phyloP scores from a whole-genome alignment of 2,329 filamentous ascomycete species.

The Aspergillus sp. region DNA sequence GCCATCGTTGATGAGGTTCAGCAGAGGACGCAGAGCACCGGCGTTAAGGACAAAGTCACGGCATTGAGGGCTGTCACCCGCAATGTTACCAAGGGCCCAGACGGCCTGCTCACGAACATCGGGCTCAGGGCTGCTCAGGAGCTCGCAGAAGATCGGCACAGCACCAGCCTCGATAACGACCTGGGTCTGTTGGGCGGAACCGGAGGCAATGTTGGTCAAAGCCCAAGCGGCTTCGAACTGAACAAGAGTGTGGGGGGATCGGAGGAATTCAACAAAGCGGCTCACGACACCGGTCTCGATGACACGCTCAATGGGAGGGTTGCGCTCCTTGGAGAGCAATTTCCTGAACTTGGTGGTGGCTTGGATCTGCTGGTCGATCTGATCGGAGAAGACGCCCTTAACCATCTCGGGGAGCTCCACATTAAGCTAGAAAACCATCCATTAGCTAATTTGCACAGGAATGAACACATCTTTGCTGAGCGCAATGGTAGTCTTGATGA shows the following conservation, averaged over 20 bases:
- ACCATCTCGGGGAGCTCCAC: conserved; percentile 99
- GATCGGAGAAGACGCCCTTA: conserved; percentile 94
- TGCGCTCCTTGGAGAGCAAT: conserved; percentile 96
- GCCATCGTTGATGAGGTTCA: conserved; percentile 90
- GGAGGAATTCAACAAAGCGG: conserved; percentile 97
- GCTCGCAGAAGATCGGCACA: conserved; percentile 96
- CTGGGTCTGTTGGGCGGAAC: conserved; percentile 95
- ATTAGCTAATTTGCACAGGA: conserved; percentile 21
- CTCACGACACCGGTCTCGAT: conserved; percentile 98
- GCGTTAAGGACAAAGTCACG: conserved; percentile 93
- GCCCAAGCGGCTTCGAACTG: conserved; percentile 99
- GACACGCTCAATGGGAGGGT: conserved; percentile 97
- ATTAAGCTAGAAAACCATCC: conserved; percentile 67
- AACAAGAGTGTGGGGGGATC: conserved; percentile 94
- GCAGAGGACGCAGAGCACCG: conserved; percentile 85
- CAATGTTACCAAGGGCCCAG: conserved; percentile 98
- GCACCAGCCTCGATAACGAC: conserved; percentile 98
- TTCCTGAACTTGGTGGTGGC: conserved; percentile 98
- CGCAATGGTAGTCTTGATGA: too few species aligned
- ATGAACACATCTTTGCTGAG: neutral
- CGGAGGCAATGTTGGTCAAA: conserved; percentile 97
- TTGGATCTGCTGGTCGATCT: conserved; percentile 96
- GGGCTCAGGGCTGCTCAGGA: conserved; percentile 91
- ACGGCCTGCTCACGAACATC: conserved; percentile 98
- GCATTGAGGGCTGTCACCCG: conserved; percentile 95